A percentile compares a stretch with the other conserved stretches of the same genome.
phyloP scores from a whole-genome alignment of 73 alveolate genomes.

The Blepharisma japonicum region DNA sequence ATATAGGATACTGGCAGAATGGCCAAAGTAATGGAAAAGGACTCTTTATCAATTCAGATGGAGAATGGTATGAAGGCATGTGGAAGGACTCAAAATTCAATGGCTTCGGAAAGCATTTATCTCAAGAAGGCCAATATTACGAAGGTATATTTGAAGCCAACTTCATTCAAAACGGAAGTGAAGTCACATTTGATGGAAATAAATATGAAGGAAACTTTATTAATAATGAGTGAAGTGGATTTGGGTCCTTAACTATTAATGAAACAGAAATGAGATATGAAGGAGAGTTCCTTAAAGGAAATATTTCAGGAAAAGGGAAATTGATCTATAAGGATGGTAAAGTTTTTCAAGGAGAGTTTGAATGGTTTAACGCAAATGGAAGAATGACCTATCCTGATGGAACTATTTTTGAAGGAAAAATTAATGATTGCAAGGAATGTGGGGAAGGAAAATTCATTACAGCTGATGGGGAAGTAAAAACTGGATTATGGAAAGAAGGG shows the following conservation, averaged over 20 bases:
- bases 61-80: neutral
- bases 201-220: neutral
- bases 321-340: too few relatives aligned
- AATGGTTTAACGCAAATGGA: too few relatives aligned
- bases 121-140: neutral
- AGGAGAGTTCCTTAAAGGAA: slow-evolving; percentile 9
- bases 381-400: too few relatives aligned
- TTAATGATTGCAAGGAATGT: too few relatives aligned
- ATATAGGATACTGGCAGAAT: neutral
- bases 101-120: neutral
- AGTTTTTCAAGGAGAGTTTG: too few relatives aligned
- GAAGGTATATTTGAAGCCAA: neutral
- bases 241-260: neutral
- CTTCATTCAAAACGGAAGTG: neutral
- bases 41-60: neutral
- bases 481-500: slow-evolving; percentile 26
- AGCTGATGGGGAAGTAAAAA: slow-evolving; percentile 30
- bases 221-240: neutral
- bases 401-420: too few relatives aligned
- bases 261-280: neutral
- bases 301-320: slow-evolving; percentile 11
- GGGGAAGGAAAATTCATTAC: slow-evolving; percentile 39
- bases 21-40: neutral
- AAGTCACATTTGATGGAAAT: neutral
- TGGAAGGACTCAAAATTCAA: slow-evolving; percentile 31